Percentiles rank a stretch among this genome's conserved stretches.
phyloP scores from a whole-genome alignment of 2,329 filamentous ascomycete genomes.

The Acrocalymma vagum region DNA sequence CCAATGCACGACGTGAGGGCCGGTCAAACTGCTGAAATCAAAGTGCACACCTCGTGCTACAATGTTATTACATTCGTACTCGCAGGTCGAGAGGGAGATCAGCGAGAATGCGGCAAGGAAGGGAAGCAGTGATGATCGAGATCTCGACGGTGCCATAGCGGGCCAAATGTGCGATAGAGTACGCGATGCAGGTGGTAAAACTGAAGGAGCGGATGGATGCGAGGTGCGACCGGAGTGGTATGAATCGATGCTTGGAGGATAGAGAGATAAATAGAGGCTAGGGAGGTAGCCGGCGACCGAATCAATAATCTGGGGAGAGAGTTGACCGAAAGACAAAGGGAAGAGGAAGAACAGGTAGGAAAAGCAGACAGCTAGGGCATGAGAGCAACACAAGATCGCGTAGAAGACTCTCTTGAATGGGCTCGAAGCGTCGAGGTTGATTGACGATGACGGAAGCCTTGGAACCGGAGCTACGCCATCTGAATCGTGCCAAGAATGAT shows the following conservation, averaged over 20 bases:
- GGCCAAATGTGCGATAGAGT: too few relatives aligned
- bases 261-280: too few relatives aligned
- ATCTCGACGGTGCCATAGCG: slow-evolving; percentile 39
- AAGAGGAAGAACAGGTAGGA: too few relatives aligned
- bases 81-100: slow-evolving; percentile 33
- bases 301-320: too few relatives aligned
- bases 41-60: slow-evolving; percentile 67
- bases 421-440: too few relatives aligned
- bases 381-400: too few relatives aligned
- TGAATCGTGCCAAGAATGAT: too few relatives aligned
- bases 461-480: too few relatives aligned
- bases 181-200: slow-evolving; percentile 13
- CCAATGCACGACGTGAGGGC: slow-evolving; percentile 73
- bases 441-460: too few relatives aligned
- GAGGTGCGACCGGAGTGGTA: not conserved
- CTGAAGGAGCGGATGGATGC: slow-evolving; percentile 6
- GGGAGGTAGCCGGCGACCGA: too few relatives aligned
- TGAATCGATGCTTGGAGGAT: slow-evolving; percentile 5
- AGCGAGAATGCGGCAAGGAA: slow-evolving; percentile 33
- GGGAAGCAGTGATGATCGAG: slow-evolving; percentile 29
- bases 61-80: slow-evolving; percentile 70
- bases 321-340: not conserved
- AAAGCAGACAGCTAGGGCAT: too few relatives aligned
- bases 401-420: too few relatives aligned
- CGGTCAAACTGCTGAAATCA: slow-evolving; percentile 69